These are phyloP conservation scores for Hydnomerulius pinastri DNA, from an alignment of 768 basidiomycete species.

Conservation along the genomic window DNA sequence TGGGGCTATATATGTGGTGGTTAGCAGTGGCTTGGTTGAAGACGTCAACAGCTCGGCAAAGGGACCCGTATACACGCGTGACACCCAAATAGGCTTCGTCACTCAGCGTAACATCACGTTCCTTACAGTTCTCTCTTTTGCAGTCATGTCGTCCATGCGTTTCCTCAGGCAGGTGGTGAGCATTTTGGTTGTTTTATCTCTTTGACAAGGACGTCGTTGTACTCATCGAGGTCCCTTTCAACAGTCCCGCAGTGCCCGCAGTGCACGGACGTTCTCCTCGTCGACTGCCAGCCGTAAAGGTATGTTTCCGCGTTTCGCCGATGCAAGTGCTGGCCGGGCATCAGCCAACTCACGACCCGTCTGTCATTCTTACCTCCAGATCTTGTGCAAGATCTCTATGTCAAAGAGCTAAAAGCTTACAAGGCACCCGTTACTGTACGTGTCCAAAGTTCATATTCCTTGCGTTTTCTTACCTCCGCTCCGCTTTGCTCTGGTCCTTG, in stretches of 20 bases:
- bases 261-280: slow-evolving; percentile 61
- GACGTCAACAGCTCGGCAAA: neutral
- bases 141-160: slow-evolving; percentile 59
- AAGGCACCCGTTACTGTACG: slow-evolving; percentile 74
- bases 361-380: slow-evolving; percentile 48
- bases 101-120: slow-evolving; percentile 46
- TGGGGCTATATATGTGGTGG: neutral
- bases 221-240: slow-evolving; percentile 8
- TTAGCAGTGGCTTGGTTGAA: neutral
- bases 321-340: slow-evolving; percentile 1
- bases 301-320: slow-evolving; percentile 36
- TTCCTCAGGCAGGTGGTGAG: slow-evolving; percentile 59
- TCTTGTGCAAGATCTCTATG: slow-evolving; percentile 89
- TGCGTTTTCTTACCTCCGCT: neutral
- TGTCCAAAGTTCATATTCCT: slow-evolving; percentile 10
- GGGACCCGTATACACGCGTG: slow-evolving; percentile 11
- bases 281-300: slow-evolving; percentile 66
- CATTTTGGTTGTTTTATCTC: neutral
- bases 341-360: slow-evolving; percentile 3
- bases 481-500: neutral
- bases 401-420: slow-evolving; percentile 88
- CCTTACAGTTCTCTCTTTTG: slow-evolving; percentile 42
- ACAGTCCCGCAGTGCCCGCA: slow-evolving; percentile 47
- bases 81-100: slow-evolving; percentile 24
- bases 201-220: slow-evolving; percentile 4